Percentiles rank a stretch among this genome's conserved stretches.
Conservation (phyloP, 345 rosid genomes). For the Salix udensis region DNA sequence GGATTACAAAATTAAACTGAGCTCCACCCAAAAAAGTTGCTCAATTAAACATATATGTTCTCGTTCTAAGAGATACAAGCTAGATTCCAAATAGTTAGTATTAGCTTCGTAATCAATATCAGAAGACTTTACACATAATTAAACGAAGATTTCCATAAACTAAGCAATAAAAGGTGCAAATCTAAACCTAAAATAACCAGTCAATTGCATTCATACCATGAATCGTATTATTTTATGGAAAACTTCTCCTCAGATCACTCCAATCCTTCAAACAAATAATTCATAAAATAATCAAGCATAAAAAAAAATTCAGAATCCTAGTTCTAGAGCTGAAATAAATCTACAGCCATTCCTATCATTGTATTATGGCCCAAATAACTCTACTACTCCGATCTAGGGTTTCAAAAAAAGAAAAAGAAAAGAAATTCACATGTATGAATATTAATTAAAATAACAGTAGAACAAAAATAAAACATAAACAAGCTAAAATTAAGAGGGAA, state of each 20-base stretch:
- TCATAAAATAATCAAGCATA: neutral
- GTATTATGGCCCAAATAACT: neutral
- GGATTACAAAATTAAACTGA: neutral
- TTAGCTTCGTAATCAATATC: neutral
- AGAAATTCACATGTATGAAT: neutral
- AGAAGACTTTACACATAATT: neutral
- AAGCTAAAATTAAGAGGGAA: neutral
- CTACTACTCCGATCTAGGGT: neutral
- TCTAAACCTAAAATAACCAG: neutral
- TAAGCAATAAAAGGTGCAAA: neutral
- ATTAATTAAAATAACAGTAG: neutral
- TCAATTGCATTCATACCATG: neutral
- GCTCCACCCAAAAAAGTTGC: neutral
- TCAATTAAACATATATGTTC: neutral
- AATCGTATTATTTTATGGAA: neutral
- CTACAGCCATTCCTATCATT: neutral
- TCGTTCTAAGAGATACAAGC: neutral
- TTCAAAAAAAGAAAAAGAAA: neutral
- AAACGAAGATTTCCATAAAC: neutral
- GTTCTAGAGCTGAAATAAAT: neutral
- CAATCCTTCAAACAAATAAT: neutral
- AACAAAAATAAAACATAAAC: neutral
- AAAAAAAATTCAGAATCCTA: neutral
- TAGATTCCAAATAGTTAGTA: neutral
- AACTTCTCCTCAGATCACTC: neutral